phyloP scores from a whole-genome alignment of 768 basidiomycete genomes.

The Tricholoma hemisulphureum region DNA sequence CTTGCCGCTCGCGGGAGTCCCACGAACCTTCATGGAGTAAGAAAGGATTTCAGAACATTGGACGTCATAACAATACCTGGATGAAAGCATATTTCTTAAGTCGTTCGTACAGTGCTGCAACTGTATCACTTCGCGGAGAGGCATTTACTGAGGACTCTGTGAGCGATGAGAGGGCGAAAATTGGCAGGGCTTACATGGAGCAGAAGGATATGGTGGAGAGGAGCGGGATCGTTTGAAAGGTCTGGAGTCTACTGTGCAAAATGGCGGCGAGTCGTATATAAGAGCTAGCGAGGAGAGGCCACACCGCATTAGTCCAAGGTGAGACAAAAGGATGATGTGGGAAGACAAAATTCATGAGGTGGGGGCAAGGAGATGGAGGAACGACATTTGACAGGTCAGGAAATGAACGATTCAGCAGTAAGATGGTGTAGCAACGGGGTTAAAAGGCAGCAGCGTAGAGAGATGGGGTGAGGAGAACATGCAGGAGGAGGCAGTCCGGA shows the following conservation, averaged over 20 bases:
- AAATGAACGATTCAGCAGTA: too few species aligned
- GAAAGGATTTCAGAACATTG: not conserved
- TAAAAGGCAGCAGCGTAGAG: too few species aligned
- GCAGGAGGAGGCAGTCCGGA: too few species aligned
- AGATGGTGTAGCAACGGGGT: too few species aligned
- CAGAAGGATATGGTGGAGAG: not conserved
- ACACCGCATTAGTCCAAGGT: too few species aligned
- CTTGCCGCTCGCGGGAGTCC: conserved; percentile 8
- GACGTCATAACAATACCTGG: conserved; percentile 5
- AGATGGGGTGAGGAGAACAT: not conserved
- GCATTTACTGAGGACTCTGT: not conserved
- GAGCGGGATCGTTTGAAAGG: not conserved
- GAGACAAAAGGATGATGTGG: too few species aligned
- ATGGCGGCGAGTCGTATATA: not conserved
- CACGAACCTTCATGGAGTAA: conserved; percentile 7
- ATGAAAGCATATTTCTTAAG: not conserved
- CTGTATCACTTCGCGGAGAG: not conserved
- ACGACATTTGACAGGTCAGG: too few species aligned
- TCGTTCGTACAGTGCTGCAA: not conserved
- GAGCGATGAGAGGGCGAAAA: not conserved
- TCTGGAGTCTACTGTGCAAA: not conserved
- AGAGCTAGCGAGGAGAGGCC: too few species aligned
- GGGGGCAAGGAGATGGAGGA: too few species aligned
- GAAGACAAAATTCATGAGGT: too few species aligned
- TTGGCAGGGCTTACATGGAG: not conserved